phyloP scores from a whole-genome alignment of 2,329 filamentous ascomycete genomes.

The Neofusicoccum kwambonambiense region DNA sequence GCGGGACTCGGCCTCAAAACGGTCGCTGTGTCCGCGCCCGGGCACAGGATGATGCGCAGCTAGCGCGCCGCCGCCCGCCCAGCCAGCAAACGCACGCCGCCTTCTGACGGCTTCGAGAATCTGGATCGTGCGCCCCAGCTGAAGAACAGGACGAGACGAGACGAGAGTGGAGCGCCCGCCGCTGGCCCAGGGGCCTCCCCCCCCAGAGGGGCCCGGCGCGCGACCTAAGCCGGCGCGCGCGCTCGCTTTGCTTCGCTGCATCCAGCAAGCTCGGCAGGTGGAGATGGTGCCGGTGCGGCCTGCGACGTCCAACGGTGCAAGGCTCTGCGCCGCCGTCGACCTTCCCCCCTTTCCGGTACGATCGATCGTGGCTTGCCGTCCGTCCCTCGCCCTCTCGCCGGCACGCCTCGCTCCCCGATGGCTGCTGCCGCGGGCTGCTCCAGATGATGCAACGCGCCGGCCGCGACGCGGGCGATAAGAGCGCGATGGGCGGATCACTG shows the following conservation, averaged over 20 bases:
- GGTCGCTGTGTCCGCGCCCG: neutral
- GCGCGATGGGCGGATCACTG: slow-evolving; percentile 1
- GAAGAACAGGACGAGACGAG: neutral
- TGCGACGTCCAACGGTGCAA: neutral
- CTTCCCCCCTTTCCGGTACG: neutral
- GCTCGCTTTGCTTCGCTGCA: neutral
- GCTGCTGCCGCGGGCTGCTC: neutral
- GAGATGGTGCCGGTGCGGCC: neutral
- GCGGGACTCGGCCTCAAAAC: slow-evolving; percentile 7
- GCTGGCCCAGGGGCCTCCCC: too few relatives aligned
- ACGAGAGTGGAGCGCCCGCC: neutral
- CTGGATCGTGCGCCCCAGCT: slow-evolving; percentile 14
- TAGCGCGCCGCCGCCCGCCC: slow-evolving; percentile 9
- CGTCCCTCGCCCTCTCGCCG: neutral
- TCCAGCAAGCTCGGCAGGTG: slow-evolving; percentile 9
- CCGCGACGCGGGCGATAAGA: neutral
- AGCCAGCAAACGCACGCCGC: neutral
- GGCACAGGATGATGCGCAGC: slow-evolving; percentile 9
- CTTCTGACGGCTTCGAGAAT: slow-evolving; percentile 16
- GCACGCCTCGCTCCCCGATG: neutral
- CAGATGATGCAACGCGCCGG: neutral
- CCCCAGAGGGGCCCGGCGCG: too few relatives aligned
- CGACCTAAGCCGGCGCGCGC: neutral
- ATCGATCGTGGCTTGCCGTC: neutral
- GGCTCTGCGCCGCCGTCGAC: neutral